Evolutionary conservation across 306 rosid genomes (phyloP).

Genomic region (Corylus avellana): DNA sequence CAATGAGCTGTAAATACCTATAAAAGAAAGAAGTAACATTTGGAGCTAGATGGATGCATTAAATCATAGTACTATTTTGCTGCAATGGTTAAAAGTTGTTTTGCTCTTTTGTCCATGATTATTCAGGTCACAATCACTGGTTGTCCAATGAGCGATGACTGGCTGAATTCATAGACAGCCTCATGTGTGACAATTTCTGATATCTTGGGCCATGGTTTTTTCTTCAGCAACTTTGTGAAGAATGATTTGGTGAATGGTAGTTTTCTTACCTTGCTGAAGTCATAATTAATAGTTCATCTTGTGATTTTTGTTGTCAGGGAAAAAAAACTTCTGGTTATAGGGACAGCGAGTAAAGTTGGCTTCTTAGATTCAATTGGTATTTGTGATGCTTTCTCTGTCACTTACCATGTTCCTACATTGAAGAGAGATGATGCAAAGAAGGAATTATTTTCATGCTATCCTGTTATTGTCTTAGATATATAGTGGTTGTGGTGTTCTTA

Average conservation of each 20-base stretch:
- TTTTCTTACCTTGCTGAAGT: slow-evolving; percentile 10
- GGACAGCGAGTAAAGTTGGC: slow-evolving; percentile 82
- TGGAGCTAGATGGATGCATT: no score
- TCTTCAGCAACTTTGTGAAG: not conserved
- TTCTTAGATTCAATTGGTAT: slow-evolving; percentile 84
- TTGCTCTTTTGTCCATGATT: slow-evolving; percentile 12
- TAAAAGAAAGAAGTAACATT: not conserved
- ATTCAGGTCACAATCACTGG: slow-evolving; percentile 27
- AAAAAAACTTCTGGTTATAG: slow-evolving; percentile 81
- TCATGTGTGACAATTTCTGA: not conserved
- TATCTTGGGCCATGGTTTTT: not conserved
- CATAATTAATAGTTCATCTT: slow-evolving; percentile 16
- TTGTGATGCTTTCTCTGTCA: slow-evolving; percentile 73
- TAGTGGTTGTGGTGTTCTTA: slow-evolving; percentile 14
- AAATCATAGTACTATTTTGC: not conserved
- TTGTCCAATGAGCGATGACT: not conserved
- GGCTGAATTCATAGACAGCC: not conserved
- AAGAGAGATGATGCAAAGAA: slow-evolving; percentile 65
- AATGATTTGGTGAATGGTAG: not conserved
- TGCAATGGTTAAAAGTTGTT: slow-evolving; percentile 13
- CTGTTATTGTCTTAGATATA: slow-evolving; percentile 12
- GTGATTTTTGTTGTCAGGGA: slow-evolving; percentile 48
- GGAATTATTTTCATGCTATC: slow-evolving; percentile 37
- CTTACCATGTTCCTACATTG: slow-evolving; percentile 76
- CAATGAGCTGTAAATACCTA: not conserved